Evolutionary conservation across 2,329 filamentous ascomycete species (phyloP), one percentile per base, ranked within the genome.

Genomic region (Thermomyces lanuginosus): DNA sequence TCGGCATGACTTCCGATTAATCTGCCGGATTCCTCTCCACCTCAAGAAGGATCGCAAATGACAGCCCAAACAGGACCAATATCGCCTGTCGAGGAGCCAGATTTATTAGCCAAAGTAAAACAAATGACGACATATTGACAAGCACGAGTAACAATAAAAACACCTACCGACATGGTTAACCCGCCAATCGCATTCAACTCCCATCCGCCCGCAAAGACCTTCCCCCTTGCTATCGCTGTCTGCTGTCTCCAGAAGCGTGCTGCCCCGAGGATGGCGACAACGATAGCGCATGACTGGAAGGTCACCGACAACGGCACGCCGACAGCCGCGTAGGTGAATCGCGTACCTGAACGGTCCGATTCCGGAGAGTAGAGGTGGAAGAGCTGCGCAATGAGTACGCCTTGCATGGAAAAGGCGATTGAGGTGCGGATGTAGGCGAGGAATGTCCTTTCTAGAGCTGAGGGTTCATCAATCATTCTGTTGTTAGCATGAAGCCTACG

Each of bases 381-480:
- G 5, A 82, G 62, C 42, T 82, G 76, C 0, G 74, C 69, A 15
- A 76, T 63, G 3, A 69, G 40, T 2, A 76, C 66, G 10, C 75
- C 74, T 11, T 72, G 55, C 53, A 79, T 73, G 8, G 74, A 71
- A 20, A 81, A 58, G n/a, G 66, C 61, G 19, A 77, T 51, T 0
- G 73, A 78, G 2, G 76, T 82, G 11, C 76, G 67, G 16, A 81
- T 61, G 46, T 81, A 82, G 16, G 65, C 73, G 10, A 83, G 65
- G 43, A 75, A 83, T 10, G 76, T 83, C 30, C 76, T 61, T 50
- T 83, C 76, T 29, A 81, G 64, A 19, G 77, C 76, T 81, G 40
- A 11, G 9, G 5, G 15, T 8, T 10, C n/a, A n/a, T n/a, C 15
- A 16, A 18, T 5, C 15, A 17, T 20, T 16, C 12, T 24, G 18